These are phyloP conservation scores for Fragaria iinumae DNA, from an alignment of 306 rosid genomes.

Conservation along the genomic window DNA sequence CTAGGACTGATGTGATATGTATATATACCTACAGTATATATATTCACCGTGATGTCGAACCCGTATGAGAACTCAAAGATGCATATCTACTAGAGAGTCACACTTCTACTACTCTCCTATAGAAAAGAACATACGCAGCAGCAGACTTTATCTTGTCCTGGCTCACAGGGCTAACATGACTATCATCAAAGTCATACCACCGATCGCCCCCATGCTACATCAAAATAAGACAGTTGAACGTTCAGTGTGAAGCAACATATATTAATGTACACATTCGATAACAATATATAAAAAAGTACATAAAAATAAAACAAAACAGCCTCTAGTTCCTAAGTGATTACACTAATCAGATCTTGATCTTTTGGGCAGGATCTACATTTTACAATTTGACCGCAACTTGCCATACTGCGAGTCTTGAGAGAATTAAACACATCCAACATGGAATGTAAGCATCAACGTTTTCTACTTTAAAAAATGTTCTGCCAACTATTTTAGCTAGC, in stretches of 20 bases:
- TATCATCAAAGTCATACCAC: constrained; percentile 94
- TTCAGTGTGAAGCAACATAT: constrained; percentile 18
- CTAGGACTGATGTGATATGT: constrained; percentile 39
- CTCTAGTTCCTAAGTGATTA: not conserved
- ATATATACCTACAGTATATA: not conserved
- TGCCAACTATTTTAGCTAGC: too few relatives aligned
- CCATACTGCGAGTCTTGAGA: not conserved
- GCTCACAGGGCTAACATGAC: constrained; percentile 77
- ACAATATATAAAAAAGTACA: not conserved
- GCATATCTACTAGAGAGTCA: constrained; percentile 30
- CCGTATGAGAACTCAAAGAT: constrained; percentile 30
- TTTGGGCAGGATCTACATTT: not conserved
- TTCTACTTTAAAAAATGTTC: too few relatives aligned
- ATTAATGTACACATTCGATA: constrained; percentile 9
- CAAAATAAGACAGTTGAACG: constrained; percentile 21
- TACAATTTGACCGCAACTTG: not conserved
- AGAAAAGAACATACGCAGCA: constrained; percentile 96
- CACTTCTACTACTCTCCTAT: constrained; percentile 69
- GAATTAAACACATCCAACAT: not conserved
- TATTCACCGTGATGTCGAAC: constrained; percentile 29
- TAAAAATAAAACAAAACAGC: constrained; percentile 6
- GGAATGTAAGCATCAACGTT: not conserved
- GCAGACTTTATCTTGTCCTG: constrained; percentile 92
- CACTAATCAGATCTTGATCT: not conserved
- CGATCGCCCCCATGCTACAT: constrained; percentile 87